These are phyloP conservation scores for Oryza officinalis DNA, from an alignment of 176 grass and related monocot genomes.

Conservation along the genomic window DNA sequence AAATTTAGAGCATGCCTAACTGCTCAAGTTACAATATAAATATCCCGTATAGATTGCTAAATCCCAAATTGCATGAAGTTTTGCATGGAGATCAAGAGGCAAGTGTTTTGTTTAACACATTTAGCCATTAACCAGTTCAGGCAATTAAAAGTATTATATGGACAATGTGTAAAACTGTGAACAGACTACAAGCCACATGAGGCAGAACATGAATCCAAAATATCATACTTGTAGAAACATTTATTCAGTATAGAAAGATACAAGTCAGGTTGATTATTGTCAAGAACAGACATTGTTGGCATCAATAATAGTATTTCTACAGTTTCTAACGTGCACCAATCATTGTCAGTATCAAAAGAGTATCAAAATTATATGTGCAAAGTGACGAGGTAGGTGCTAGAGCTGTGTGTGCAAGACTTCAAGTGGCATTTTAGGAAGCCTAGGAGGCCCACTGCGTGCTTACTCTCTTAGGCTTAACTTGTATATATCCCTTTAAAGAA, in stretches of 20 bases:
- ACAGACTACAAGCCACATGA: neutral
- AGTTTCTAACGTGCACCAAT: slow-evolving; percentile 1
- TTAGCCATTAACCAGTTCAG: neutral
- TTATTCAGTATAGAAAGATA: neutral
- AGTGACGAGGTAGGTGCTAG: neutral
- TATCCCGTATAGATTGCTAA: slow-evolving; percentile 14
- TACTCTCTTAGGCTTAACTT: neutral
- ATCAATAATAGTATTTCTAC: slow-evolving; percentile 8
- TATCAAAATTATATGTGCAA: neutral
- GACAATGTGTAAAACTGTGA: neutral
- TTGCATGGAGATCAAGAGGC: slow-evolving; percentile 10
- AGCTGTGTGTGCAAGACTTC: neutral
- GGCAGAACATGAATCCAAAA: neutral
- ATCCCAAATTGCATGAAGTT: slow-evolving; percentile 4
- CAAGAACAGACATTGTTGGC: neutral
- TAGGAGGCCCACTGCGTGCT: neutral
- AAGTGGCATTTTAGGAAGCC: slow-evolving; percentile 2
- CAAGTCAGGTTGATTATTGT: slow-evolving; percentile 14
- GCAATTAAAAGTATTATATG: slow-evolving; percentile 13
- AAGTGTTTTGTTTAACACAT: neutral
- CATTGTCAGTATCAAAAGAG: slow-evolving; percentile 15
- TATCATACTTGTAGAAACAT: neutral
- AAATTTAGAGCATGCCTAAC: slow-evolving; percentile 25
- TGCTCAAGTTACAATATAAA: slow-evolving; percentile 11
- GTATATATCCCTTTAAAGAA: slow-evolving; percentile 5